Evolutionary conservation across 768 basidiomycete species (phyloP), one percentile per base, ranked within the genome.

Genomic region (Amanita pseudoporphyria): DNA sequence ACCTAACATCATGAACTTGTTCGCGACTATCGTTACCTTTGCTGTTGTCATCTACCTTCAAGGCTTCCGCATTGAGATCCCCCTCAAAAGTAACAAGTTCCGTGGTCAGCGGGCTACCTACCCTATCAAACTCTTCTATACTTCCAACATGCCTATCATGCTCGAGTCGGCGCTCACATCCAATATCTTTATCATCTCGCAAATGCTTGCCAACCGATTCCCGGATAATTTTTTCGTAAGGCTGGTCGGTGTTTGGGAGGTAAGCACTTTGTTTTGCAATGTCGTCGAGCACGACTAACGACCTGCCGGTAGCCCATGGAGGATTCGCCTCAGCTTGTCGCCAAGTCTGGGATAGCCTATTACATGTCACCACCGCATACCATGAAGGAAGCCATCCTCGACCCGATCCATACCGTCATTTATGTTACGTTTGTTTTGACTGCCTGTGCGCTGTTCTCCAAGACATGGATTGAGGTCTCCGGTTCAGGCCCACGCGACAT

Each of bases 61-160:
- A 68, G 96, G 96, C 21, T 99, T 98, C 87, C 77, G 95, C 53
- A 88, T 98, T 54, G 95, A 98, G 65, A 97, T 98, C 63, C 95
- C 94, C 7, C 90, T 98, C 64, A 98, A 98, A 79, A 87, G 83
- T 71, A 93, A 89, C 74, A 79, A 82, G 56, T 91, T 93, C 83
- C 79, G 93, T 51, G 96, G 96, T n/a, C 93, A 97, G 66, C 78
- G 94, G 26, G 94, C 90, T 36, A 79, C 81, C 12, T 98, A 97
- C 73, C 96, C 96, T 45, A 79, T 99, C 72, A 98, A 98, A 71
- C 81, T 98, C 32, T 98, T 99, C 73, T 99, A 98, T 70, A 98
- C 96, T 13, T 86, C 82, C 38, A 99, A 98, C 73, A 99, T 97
- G 95, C 95, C 95, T 51, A 98, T 99, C 74, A 99, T 99, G 95